phyloP scores from a whole-genome alignment of 139 green algal genomes.

The Picochlorum sp. region DNA sequence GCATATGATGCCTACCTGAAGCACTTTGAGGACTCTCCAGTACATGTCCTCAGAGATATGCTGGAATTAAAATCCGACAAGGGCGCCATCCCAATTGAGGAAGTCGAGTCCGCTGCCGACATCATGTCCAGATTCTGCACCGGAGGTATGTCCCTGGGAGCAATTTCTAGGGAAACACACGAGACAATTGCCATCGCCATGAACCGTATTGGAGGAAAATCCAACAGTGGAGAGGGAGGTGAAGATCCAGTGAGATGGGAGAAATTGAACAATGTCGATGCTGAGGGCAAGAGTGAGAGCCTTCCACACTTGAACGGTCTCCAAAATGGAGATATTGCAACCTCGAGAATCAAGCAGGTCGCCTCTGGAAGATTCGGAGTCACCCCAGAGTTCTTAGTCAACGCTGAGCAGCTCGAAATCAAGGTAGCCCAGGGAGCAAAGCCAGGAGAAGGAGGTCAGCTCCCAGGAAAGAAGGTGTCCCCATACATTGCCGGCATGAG shows the following conservation, averaged over 20 bases:
- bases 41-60: constrained; percentile 80
- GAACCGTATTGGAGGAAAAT: constrained; percentile 97
- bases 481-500: constrained; percentile 95
- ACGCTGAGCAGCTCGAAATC: constrained; percentile 98
- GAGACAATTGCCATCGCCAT: constrained; percentile 98
- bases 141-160: constrained; percentile 95
- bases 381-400: constrained; percentile 94
- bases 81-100: constrained; percentile 60
- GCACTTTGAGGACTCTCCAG: constrained; percentile 72
- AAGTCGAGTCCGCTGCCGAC: constrained; percentile 76
- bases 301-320: constrained; percentile 91
- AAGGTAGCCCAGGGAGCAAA: constrained; percentile 94
- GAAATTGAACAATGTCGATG: constrained; percentile 64
- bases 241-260: constrained; percentile 87
- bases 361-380: constrained; percentile 94
- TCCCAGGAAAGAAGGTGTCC: constrained; percentile 89
- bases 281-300: constrained; percentile 55
- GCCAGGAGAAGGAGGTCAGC: constrained; percentile 92
- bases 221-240: constrained; percentile 78
- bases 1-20: constrained; percentile 81
- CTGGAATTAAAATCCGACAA: constrained; percentile 63
- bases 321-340: constrained; percentile 88
- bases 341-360: constrained; percentile 93
- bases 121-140: constrained; percentile 98
- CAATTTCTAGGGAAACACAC: constrained; percentile 94